Evolutionary conservation across 352 stramenopile genomes (phyloP).

Genomic region (Peronospora farinosa): DNA sequence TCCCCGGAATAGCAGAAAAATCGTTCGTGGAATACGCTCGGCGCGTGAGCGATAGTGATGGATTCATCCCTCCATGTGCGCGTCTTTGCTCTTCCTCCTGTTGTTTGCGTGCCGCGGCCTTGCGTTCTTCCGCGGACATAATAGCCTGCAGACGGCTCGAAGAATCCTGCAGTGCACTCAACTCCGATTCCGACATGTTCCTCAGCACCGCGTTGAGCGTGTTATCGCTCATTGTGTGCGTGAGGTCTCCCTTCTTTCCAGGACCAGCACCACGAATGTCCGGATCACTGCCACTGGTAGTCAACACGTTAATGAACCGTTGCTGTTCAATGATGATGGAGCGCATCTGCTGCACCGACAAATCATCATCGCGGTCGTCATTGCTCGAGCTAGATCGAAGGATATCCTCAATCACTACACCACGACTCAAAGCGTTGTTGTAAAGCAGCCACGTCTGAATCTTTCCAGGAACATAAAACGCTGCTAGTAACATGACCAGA

Average conservation of each 20-base stretch:
- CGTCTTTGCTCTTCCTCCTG: constrained; percentile 28
- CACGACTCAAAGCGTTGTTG: constrained; percentile 93
- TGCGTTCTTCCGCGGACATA: constrained; percentile 47
- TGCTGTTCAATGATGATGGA: constrained; percentile 76
- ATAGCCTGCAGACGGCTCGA: constrained; percentile 59
- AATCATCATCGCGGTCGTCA: constrained; percentile 63
- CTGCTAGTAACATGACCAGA: constrained; percentile 87
- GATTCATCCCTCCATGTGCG: constrained; percentile 24
- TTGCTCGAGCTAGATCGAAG: constrained; percentile 68
- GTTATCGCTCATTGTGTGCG: constrained; percentile 67
- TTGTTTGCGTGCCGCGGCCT: constrained; percentile 25
- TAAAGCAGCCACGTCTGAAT: constrained; percentile 97
- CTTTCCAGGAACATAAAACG: constrained; percentile 85
- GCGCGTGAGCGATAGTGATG: constrained; percentile 44
- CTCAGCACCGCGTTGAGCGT: constrained; percentile 47
- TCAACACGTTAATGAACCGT: constrained; percentile 63
- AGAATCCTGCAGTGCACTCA: constrained; percentile 54
- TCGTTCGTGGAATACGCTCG: constrained; percentile 59
- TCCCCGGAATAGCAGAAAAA: constrained; percentile 36
- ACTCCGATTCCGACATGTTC: constrained; percentile 67
- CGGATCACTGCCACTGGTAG: constrained; percentile 47
- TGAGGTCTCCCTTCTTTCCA: constrained; percentile 42
- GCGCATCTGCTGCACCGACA: constrained; percentile 70
- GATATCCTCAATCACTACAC: constrained; percentile 97
- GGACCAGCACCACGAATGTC: constrained; percentile 30